Evolutionary conservation across 805 yeast genomes (phyloP), one percentile per base, ranked within the genome.

Genomic region (Torulaspora gathmanii): DNA sequence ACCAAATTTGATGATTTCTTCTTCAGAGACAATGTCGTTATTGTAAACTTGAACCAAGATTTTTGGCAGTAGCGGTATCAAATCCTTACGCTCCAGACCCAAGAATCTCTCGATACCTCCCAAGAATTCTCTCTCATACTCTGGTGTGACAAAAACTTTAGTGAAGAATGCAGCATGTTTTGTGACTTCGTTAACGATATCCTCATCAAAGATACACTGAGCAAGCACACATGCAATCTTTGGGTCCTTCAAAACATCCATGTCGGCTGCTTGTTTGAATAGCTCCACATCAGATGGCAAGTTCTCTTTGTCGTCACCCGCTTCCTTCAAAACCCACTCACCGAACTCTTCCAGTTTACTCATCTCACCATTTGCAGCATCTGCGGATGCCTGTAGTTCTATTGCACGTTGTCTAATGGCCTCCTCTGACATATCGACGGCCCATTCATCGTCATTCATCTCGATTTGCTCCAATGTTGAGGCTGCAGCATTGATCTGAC

Each of bases 91-190:
- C 60, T 82, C 86, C 48, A 86, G 69, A 49, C 98, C 98, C 54
- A 91, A 71, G 64, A 86, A 80, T 65, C 98, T 83, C 74, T 93
- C 99, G 56, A 93, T 74, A 52, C 99, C 99, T 58, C 99, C 99
- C 49, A 93, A 75, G 56, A 93, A 79, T 9, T 95, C 87, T 70
- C 80, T 84, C 71, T 93, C 96, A 61, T 80, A 87, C 42, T 79
- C 82, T 44, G 72, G 73, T 42, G 79, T 67, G 37, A 80, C 72
- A 29, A 63, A 63, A 53, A 89, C 78, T 68, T 91, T 93, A 54
- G 77, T 76, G 63, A 93, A 78, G 60, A 93, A 75, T 44, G 97
- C 95, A 46, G 79, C 75, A 68, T 93, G 98, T 46, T 76, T 78
- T 30, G 74, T 77, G 50, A 93, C 72, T 68, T 91, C 86, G 29